A percentile compares a stretch with the other conserved stretches of the same genome.
Conservation (phyloP, 179 eudicot species). For the Camellia oleifera region DNA sequence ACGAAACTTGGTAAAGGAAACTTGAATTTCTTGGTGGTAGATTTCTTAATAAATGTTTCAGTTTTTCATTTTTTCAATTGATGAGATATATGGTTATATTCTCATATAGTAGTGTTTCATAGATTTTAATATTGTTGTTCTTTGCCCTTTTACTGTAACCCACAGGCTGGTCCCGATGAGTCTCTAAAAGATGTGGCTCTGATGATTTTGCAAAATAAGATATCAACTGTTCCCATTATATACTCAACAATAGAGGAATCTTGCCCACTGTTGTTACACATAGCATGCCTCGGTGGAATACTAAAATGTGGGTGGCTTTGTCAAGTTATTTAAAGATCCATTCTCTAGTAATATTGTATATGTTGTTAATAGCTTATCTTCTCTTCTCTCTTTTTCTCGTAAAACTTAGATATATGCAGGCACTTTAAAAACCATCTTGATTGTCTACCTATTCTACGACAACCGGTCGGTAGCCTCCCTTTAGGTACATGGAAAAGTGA, state of each 20-base stretch:
- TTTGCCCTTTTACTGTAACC: conserved; percentile 6
- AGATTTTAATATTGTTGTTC: neutral
- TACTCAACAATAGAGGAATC: conserved; percentile 34
- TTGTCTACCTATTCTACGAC: conserved; percentile 43
- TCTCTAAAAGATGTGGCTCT: conserved; percentile 43
- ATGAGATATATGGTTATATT: neutral
- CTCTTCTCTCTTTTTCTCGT: neutral
- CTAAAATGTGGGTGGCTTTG: conserved; percentile 38
- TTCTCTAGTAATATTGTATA: neutral
- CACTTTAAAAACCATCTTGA: conserved; percentile 28
- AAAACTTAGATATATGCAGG: conserved; percentile 44
- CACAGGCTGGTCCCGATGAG: conserved; percentile 54
- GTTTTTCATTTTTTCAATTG: neutral
- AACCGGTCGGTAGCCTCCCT: conserved; percentile 34
- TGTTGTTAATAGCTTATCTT: neutral
- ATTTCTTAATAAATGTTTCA: neutral
- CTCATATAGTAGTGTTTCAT: neutral
- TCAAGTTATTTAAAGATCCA: neutral
- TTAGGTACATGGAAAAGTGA: conserved; percentile 40
- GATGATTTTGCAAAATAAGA: conserved; percentile 37
- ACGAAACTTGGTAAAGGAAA: neutral
- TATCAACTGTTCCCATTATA: conserved; percentile 48
- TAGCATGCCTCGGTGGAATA: conserved; percentile 55
- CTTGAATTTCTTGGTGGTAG: neutral
- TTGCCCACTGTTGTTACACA: conserved; percentile 36